Evolutionary conservation across 768 basidiomycete genomes (phyloP).

Genomic region (Psilocybe cyanescens): DNA sequence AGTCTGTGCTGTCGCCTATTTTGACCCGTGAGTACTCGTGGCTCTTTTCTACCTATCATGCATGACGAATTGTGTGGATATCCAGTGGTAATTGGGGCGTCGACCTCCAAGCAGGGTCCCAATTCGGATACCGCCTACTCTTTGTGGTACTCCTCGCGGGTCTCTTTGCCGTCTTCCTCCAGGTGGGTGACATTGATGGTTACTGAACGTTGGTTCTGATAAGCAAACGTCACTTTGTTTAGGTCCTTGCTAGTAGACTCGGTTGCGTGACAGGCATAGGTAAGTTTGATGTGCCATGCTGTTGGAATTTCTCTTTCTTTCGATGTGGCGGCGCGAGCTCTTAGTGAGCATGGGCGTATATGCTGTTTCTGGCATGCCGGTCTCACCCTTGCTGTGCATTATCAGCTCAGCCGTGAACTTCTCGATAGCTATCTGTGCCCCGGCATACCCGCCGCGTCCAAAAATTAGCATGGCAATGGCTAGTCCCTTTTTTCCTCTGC

Average conservation of each 20-base stretch:
- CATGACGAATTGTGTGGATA: slow-evolving; percentile 3
- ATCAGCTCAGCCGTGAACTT: background rate
- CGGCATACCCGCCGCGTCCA: background rate
- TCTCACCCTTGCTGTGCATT: background rate
- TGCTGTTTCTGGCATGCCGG: background rate
- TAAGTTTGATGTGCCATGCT: slow-evolving; percentile 32
- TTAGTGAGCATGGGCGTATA: background rate
- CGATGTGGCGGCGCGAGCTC: background rate
- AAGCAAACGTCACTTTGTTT: background rate
- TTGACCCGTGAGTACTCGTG: slow-evolving; percentile 72
- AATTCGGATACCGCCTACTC: slow-evolving; percentile 84
- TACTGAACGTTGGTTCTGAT: background rate
- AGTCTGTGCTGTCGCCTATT: slow-evolving; percentile 87
- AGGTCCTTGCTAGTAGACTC: slow-evolving; percentile 80
- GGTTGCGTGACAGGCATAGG: slow-evolving; percentile 85
- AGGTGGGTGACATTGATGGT: slow-evolving; percentile 45
- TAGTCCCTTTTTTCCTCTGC: background rate
- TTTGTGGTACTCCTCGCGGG: slow-evolving; percentile 87
- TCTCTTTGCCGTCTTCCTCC: slow-evolving; percentile 80
- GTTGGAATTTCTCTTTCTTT: slow-evolving; percentile 1
- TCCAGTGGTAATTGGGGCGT: slow-evolving; percentile 87
- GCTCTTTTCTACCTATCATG: slow-evolving; percentile 7
- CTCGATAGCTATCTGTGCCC: background rate
- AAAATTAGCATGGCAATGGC: slow-evolving; percentile 3
- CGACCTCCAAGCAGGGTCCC: slow-evolving; percentile 84